These are phyloP conservation scores for Aspergillus floridensis DNA, from an alignment of 2,329 filamentous ascomycete genomes.

Conservation along the genomic window DNA sequence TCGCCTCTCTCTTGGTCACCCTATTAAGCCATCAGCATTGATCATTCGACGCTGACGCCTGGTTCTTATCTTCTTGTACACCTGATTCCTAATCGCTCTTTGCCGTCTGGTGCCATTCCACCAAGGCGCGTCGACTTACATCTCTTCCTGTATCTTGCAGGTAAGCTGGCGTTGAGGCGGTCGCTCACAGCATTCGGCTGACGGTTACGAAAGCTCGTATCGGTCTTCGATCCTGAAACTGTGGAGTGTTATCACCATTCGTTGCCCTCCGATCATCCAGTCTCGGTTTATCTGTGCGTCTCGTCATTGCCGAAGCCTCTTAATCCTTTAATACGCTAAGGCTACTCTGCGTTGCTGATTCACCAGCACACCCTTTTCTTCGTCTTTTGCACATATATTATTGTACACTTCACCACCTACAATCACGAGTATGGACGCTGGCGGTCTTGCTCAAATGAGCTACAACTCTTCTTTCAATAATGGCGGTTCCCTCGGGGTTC, in stretches of 20 bases:
- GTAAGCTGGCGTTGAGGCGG: constrained; percentile 9
- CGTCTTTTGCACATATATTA: constrained; percentile 32
- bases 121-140: constrained; percentile 5
- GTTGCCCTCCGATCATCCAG: constrained; percentile 15
- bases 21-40: constrained; percentile 10
- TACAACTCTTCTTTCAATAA: constrained; percentile 72
- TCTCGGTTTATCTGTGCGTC: constrained; percentile 15
- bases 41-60: constrained; percentile 12
- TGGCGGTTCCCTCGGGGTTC: constrained; percentile 68
- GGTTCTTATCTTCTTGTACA: constrained; percentile 19
- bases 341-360: constrained; percentile 23
- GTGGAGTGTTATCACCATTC: constrained; percentile 8
- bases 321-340: constrained; percentile 34
- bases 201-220: constrained; percentile 7
- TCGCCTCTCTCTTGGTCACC: constrained; percentile 19
- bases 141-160: constrained; percentile 15
- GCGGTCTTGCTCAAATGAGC: constrained; percentile 99
- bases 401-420: constrained; percentile 23
- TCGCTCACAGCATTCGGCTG: constrained; percentile 6
- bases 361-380: constrained; percentile 13
- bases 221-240: not conserved
- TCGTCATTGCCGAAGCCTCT: constrained; percentile 19
- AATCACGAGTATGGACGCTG: constrained; percentile 71
- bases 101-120: constrained; percentile 9
- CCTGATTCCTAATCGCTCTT: constrained; percentile 20